Evolutionary conservation across 805 yeast genomes (phyloP).

Genomic region (Suhomyces sp.): DNA sequence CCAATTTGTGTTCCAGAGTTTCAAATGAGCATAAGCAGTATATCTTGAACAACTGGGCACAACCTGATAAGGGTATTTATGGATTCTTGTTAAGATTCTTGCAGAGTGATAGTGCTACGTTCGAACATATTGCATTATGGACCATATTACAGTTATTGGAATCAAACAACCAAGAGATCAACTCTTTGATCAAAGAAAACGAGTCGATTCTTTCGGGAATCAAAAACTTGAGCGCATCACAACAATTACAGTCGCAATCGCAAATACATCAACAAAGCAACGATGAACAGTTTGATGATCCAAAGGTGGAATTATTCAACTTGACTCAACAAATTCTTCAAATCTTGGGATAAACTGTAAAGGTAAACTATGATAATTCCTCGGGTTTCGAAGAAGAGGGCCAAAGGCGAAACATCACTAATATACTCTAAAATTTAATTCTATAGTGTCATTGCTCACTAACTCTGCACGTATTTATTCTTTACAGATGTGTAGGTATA

Average conservation of each 20-base stretch:
- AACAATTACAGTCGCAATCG: constrained; percentile 30
- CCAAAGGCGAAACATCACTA: not conserved
- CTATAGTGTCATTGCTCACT: constrained; percentile 1
- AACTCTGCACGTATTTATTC: not conserved
- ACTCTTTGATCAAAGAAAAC: constrained; percentile 52
- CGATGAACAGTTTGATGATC: constrained; percentile 49
- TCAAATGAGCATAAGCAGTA: constrained; percentile 66
- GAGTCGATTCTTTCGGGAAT: constrained; percentile 53
- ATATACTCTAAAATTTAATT: constrained; percentile 3
- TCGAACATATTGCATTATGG: constrained; percentile 98
- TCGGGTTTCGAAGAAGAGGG: not conserved
- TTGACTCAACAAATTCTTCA: constrained; percentile 67
- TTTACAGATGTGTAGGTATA: not conserved
- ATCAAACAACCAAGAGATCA: constrained; percentile 68
- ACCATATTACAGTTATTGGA: constrained; percentile 90
- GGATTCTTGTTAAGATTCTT: constrained; percentile 81
- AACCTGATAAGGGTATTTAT: constrained; percentile 79
- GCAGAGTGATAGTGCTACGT: constrained; percentile 82
- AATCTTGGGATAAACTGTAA: constrained; percentile 33
- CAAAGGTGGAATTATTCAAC: constrained; percentile 61
- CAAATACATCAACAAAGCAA: constrained; percentile 19
- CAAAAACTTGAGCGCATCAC: constrained; percentile 43
- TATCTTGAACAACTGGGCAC: constrained; percentile 73
- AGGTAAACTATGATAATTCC: not conserved
- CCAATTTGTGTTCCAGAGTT: constrained; percentile 90